Evolutionary conservation across 805 yeast species (phyloP), one percentile per base, ranked within the genome.

Genomic region (Saccharomycopsis selenospora): DNA sequence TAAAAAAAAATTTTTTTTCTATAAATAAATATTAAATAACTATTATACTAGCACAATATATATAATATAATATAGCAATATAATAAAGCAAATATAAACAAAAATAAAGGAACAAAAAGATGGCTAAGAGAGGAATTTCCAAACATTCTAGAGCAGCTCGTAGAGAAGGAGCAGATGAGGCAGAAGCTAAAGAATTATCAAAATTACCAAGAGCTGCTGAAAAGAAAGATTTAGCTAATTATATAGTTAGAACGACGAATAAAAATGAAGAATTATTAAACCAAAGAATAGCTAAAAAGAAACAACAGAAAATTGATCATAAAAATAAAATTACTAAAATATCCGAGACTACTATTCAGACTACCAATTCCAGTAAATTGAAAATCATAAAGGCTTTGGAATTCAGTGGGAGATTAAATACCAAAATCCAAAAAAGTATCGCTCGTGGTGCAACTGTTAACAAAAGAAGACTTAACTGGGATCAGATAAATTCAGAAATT

Each of bases 101-200:
- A n/a, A n/a, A n/a, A n/a, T n/a, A n/a, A n/a, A n/a, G n/a, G n/a
- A n/a, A n/a, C n/a, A n/a, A n/a, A 33, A 14, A 33, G 10, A 51
- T 51, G 54, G 52, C 47, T 29, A 51, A 48, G 28, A 51, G 33
- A 49, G 53, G 22, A 38, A 28, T 46, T 25, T 49, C 53, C n/a
- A 52, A 52, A 36, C 49, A 49, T 25, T 52, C 55, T 10, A 45
- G 55, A 46, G 55, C 55, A 2, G 55, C 55, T 18, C 42, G 55
- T 26, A 45, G 55, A 25, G 42, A 48, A 20, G 40, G 25, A 5
- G 52, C 54, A 5, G 52, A 48, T 20, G 46, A 42, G 23, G 45
- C 46, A 13, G 55, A 49, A 38, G 47, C 40, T 2, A 53, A 55
- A 29, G 55, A 52, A 38, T 36, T 52, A 8, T 49, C 55, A 8